Evolutionary conservation across 2,329 filamentous ascomycete species (phyloP).

Genomic region (Zymoseptoria crescenta): DNA sequence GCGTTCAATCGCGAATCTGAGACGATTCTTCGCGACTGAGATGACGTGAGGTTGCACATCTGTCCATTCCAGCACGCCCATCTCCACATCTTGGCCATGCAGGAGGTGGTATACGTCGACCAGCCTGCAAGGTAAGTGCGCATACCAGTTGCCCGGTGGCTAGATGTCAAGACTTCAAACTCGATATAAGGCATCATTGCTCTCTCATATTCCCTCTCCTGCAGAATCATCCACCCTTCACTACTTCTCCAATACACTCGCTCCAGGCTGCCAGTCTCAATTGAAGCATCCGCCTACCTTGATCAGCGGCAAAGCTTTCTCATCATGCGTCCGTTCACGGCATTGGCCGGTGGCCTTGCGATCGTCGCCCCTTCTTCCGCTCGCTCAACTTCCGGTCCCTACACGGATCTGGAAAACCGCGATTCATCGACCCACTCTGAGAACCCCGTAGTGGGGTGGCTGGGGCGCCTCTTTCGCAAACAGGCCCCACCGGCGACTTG

Average conservation of each 20-base stretch:
- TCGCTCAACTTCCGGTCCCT: constrained; percentile 16
- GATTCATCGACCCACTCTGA: constrained; percentile 7
- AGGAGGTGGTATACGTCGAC: constrained; percentile 11
- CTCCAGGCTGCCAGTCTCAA: constrained; percentile 2
- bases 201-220: constrained; percentile 1
- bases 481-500: constrained; percentile 12
- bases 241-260: constrained; percentile 10
- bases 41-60: constrained; percentile 16
- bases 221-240: constrained; percentile 2
- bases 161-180: constrained; percentile 7
- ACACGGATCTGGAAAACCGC: constrained; percentile 12
- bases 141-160: constrained; percentile 8
- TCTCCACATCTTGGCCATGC: constrained; percentile 3
- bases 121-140: constrained; percentile 25
- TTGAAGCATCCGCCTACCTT: constrained; percentile 16
- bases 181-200: constrained; percentile 18
- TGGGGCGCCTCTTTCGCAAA: constrained; percentile 20
- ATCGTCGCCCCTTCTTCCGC: constrained; percentile 20
- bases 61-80: constrained; percentile 18
- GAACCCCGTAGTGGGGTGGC: constrained; percentile 15
- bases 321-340: constrained; percentile 22
- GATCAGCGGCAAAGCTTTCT: constrained; percentile 14
- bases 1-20: background rate
- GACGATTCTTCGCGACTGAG: background rate
- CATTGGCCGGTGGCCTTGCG: constrained; percentile 23